These are phyloP conservation scores for Eucalyptus pauciflora DNA, from an alignment of 345 rosid species.

Conservation along the genomic window DNA sequence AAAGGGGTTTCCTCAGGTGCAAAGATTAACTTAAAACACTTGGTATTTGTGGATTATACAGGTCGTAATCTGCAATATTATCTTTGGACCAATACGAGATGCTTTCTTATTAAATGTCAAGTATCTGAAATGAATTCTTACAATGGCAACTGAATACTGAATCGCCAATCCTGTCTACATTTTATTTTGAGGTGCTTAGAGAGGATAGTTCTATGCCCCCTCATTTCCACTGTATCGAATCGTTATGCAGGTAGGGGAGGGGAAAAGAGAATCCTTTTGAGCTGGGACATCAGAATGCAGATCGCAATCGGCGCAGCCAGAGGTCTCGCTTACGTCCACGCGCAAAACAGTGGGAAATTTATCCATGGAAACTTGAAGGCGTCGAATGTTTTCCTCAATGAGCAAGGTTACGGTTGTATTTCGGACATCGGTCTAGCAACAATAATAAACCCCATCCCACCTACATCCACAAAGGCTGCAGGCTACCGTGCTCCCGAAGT, in stretches of 20 bases:
- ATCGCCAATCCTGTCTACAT: background rate
- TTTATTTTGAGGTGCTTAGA: background rate
- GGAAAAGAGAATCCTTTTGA: slow-evolving; percentile 27
- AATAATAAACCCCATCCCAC: slow-evolving; percentile 47
- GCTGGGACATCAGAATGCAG: slow-evolving; percentile 67
- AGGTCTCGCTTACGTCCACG: slow-evolving; percentile 68
- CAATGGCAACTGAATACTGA: background rate
- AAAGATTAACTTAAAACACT: background rate
- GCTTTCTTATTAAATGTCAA: background rate
- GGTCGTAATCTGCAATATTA: background rate
- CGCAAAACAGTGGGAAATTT: slow-evolving; percentile 48
- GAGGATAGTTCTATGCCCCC: background rate
- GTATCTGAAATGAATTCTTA: background rate
- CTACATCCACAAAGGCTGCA: slow-evolving; percentile 37
- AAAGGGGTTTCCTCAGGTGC: background rate
- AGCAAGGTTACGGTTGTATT: slow-evolving; percentile 39
- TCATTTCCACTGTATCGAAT: background rate
- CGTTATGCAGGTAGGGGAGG: slow-evolving; percentile 47
- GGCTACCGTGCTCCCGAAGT: slow-evolving; percentile 89
- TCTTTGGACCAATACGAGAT: background rate
- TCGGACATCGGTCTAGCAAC: slow-evolving; percentile 70
- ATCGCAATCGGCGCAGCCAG: slow-evolving; percentile 68
- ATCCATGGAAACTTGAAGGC: slow-evolving; percentile 87
- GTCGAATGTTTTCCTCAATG: slow-evolving; percentile 69
- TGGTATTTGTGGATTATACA: background rate